Conservation (phyloP, 805 yeast species). For the Candida adriatica region DNA sequence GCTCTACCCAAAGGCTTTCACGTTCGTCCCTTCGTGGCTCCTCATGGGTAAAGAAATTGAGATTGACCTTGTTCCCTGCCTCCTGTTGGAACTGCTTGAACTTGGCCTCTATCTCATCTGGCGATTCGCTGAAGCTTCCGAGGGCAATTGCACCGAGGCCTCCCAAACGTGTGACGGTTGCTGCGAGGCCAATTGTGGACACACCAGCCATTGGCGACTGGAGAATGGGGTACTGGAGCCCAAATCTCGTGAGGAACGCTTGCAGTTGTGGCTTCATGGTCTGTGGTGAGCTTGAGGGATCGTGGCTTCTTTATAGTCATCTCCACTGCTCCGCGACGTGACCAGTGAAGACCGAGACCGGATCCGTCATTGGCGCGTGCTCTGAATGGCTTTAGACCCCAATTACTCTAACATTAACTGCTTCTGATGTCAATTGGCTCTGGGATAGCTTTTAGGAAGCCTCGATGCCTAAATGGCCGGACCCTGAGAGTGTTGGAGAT, state of each 20-base stretch:
- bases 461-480: too few species aligned
- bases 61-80: constrained; percentile 26
- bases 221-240: constrained; percentile 36
- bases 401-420: too few species aligned
- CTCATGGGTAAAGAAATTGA: constrained; percentile 43
- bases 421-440: too few species aligned
- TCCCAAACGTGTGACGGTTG: constrained; percentile 35
- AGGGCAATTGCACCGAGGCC: constrained; percentile 43
- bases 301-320: too few species aligned
- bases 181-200: constrained; percentile 38
- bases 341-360: too few species aligned
- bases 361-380: too few species aligned
- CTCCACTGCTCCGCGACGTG: too few species aligned
- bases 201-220: constrained; percentile 62
- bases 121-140: constrained; percentile 10
- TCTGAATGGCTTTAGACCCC: too few species aligned
- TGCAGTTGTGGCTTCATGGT: neutral
- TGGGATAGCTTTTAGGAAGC: too few species aligned
- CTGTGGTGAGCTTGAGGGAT: too few species aligned
- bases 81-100: constrained; percentile 11
- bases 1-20: too few species aligned
- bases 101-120: constrained; percentile 8
- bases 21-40: constrained; percentile 13
- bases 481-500: too few species aligned
- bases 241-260: constrained; percentile 19